Evolutionary conservation across 192 early-diverging fungal species (phyloP), one percentile per base, ranked within the genome.

Genomic region (Backusella sp.): DNA sequence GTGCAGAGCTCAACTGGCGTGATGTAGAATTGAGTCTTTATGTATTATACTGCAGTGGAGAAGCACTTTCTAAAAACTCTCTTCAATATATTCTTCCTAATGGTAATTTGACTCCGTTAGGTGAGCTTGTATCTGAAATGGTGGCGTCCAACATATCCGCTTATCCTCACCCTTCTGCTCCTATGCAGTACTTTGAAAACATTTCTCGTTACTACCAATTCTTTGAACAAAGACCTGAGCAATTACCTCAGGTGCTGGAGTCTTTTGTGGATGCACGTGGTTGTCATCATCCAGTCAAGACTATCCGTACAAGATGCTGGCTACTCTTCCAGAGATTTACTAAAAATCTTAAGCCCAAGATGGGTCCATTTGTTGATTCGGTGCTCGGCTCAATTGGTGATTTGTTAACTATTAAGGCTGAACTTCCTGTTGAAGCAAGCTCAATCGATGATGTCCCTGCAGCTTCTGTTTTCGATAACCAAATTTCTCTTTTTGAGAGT

Each of bases 401-500:
- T 72, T 79, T 98, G 77, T 86, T 96, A 49, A 89, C 91, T 11
- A 86, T 94, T 7, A 90, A 86, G 72, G 90, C 90, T 23, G 86
- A 91, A 23, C 73, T 89, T 19, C 82, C 89, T 53, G 73, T 80
- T 42, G 67, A 74, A 59, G 76, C 84, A 73, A 79, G 53, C 12
- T 67, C 86, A n/a, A 83, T 77, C 5, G 85, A 85, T 77, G 86
- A 81, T 26, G 78, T 86, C 14, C 78, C 83, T 42, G 80, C 83
- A 26, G 82, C 81, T 73, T 87, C 88, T 28, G 84, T 89, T 68
- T 95, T 93, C 69, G 91, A 92, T 75, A 91, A 90, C 68, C 96
- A 97, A 82, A 77, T 94, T 28, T 97, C 92, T 81, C 79, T 97
- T 37, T 97, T 96, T 86, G 97, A 98, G 81, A 91, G 94, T n/a